These are phyloP conservation scores for Malus orientalis DNA, from an alignment of 306 rosid species.

Conservation along the genomic window DNA sequence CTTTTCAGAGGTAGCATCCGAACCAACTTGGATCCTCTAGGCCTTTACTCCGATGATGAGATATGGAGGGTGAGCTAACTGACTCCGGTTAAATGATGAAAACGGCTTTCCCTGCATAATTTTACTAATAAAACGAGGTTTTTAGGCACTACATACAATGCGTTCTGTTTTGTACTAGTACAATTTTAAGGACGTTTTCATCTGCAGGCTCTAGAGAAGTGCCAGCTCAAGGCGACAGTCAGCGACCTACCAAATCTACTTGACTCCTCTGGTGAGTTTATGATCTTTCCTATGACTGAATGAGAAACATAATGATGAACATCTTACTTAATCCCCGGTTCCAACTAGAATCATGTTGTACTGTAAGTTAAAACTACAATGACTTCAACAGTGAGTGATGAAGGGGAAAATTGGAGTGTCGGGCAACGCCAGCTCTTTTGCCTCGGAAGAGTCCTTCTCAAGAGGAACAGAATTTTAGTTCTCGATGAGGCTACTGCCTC, in stretches of 20 bases:
- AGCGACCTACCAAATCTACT: conserved; percentile 47
- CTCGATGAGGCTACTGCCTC: conserved; percentile 86
- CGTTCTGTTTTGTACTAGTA: neutral
- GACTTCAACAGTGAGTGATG: conserved; percentile 43
- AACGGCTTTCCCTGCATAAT: neutral
- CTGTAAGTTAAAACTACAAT: neutral
- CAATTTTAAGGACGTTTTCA: neutral
- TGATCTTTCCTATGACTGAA: neutral
- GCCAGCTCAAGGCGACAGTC: conserved; percentile 63
- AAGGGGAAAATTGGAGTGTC: conserved; percentile 69
- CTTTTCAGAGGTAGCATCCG: conserved; percentile 71
- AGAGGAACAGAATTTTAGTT: conserved; percentile 59
- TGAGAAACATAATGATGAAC: neutral
- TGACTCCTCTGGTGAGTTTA: conserved; percentile 55
- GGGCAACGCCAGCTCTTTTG: conserved; percentile 68
- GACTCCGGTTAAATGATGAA: neutral
- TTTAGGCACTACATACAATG: neutral
- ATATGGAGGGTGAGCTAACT: conserved; percentile 58
- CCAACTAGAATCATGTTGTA: neutral
- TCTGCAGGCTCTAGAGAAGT: conserved; percentile 59
- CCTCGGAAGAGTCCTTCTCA: conserved; percentile 71
- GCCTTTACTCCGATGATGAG: conserved; percentile 64
- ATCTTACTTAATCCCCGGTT: neutral
- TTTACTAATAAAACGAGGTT: neutral
- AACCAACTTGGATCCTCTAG: conserved; percentile 74